Percentiles rank a stretch among this genome's conserved stretches.
phyloP scores from a whole-genome alignment of 257 asterid genomes.

The Nicotiana tomentosiformis region DNA sequence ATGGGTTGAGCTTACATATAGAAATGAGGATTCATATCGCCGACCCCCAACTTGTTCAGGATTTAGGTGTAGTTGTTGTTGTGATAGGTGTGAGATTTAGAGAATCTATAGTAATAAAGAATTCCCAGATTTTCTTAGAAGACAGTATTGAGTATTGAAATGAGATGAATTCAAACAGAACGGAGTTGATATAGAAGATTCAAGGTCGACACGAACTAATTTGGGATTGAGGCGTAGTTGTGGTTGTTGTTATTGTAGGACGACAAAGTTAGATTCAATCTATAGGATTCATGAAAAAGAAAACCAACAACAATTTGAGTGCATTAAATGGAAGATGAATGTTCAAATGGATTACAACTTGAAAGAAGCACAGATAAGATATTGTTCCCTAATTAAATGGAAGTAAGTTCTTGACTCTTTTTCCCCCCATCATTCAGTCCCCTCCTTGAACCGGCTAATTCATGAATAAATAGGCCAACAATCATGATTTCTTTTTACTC shows the following conservation, averaged over 20 bases:
- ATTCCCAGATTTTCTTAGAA: neutral
- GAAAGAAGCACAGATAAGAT: neutral
- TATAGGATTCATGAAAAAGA: neutral
- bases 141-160: neutral
- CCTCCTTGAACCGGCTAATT: neutral
- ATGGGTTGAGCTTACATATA: too few relatives aligned
- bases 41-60: too few relatives aligned
- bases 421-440: too few relatives aligned
- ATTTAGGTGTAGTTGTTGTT: too few relatives aligned
- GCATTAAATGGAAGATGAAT: neutral
- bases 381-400: neutral
- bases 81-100: neutral
- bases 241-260: neutral
- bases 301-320: neutral
- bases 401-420: neutral
- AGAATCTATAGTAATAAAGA: neutral
- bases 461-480: neutral
- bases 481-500: conserved; percentile 7
- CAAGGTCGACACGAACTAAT: neutral
- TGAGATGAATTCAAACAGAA: neutral
- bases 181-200: neutral
- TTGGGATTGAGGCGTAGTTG: neutral
- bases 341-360: neutral
- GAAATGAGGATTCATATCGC: too few relatives aligned
- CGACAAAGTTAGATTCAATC: neutral